These are phyloP conservation scores for Phyllosticta citrichinensis DNA, from an alignment of 2,329 filamentous ascomycete genomes.

Conservation along the genomic window DNA sequence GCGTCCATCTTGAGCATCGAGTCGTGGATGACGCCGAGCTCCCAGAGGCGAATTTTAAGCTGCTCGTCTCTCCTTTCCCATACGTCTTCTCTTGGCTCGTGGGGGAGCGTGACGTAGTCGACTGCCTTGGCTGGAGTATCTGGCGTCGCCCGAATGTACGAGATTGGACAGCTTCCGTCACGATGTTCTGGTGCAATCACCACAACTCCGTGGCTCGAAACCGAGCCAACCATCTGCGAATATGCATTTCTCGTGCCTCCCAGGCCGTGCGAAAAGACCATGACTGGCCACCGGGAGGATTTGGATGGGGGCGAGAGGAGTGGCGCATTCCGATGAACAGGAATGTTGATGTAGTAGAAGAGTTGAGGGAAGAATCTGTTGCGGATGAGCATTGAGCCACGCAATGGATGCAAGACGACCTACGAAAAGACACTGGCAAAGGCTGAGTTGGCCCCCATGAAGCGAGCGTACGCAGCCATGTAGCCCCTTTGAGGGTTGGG, in stretches of 20 bases:
- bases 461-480: conserved; percentile 64
- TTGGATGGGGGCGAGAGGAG: conserved; percentile 41
- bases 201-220: conserved; percentile 72
- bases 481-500: conserved; percentile 66
- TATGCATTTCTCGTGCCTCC: conserved; percentile 76
- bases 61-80: conserved; percentile 61
- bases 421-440: conserved; percentile 32
- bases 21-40: conserved; percentile 61
- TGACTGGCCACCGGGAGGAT: conserved; percentile 61
- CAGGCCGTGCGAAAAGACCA: conserved; percentile 79
- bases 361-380: conserved; percentile 57
- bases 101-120: conserved; percentile 41
- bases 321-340: conserved; percentile 60
- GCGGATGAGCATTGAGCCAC: not conserved
- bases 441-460: conserved; percentile 55
- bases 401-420: conserved; percentile 6
- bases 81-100: conserved; percentile 55
- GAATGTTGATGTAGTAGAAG: conserved; percentile 63
- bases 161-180: conserved; percentile 69
- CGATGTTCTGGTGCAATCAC: conserved; percentile 76
- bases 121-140: conserved; percentile 31
- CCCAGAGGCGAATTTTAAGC: conserved; percentile 67
- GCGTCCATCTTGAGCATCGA: conserved; percentile 57
- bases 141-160: conserved; percentile 54
- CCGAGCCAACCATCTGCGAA: conserved; percentile 67